These are phyloP conservation scores for Lanmaoa rubissima DNA, from an alignment of 768 basidiomycete genomes.

Conservation along the genomic window DNA sequence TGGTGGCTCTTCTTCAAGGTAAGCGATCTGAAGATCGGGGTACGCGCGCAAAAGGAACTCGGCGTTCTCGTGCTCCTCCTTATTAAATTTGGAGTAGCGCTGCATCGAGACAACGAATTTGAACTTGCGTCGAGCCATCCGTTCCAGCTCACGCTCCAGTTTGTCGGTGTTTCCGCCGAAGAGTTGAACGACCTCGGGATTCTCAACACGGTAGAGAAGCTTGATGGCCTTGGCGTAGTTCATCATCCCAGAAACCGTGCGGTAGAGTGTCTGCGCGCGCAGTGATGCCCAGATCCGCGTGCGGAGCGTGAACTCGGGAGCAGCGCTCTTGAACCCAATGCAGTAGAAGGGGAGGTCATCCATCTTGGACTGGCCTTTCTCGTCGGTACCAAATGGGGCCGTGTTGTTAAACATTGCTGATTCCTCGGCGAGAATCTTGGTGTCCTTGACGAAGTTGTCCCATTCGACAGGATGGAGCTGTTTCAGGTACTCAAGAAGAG, in stretches of 20 bases:
- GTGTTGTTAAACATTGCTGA: constrained; percentile 80
- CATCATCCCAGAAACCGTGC: constrained; percentile 99
- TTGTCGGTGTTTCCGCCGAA: constrained; percentile 98
- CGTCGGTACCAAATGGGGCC: constrained; percentile 69
- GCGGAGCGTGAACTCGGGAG: constrained; percentile 96
- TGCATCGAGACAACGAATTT: constrained; percentile 99
- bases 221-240: constrained; percentile 99
- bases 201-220: constrained; percentile 97
- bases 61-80: constrained; percentile 98
- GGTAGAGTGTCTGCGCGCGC: constrained; percentile 96
- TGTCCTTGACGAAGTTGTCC: constrained; percentile 99
- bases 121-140: constrained; percentile 98
- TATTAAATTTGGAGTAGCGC: constrained; percentile 98
- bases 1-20: constrained; percentile 96
- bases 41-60: constrained; percentile 97
- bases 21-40: constrained; percentile 97
- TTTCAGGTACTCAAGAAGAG: constrained; percentile 96
- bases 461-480: constrained; percentile 97
- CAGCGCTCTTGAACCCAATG: constrained; percentile 98
- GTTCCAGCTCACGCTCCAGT: constrained; percentile 92
- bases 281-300: constrained; percentile 99
- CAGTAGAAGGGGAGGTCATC: constrained; percentile 98
- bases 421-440: constrained; percentile 97
- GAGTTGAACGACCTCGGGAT: constrained; percentile 96
- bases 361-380: constrained; percentile 80